These are phyloP conservation scores for Cytospora paraplurivora DNA, from an alignment of 2,329 filamentous ascomycete genomes.

Conservation along the genomic window DNA sequence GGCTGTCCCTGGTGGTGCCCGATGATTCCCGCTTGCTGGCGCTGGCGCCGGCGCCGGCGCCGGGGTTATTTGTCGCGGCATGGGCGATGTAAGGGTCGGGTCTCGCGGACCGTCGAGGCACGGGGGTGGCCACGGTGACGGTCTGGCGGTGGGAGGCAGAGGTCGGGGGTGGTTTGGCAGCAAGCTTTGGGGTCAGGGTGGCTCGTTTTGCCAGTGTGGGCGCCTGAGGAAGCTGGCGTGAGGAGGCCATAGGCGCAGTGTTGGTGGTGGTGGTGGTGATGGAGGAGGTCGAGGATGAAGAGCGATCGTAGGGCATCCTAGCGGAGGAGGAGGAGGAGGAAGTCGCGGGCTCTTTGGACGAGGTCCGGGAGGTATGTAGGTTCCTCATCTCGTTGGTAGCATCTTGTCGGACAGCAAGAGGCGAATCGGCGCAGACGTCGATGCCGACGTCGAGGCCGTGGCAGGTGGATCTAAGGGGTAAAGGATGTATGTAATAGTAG, in stretches of 20 bases:
- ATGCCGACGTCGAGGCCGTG: slow-evolving; percentile 1
- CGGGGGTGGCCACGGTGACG: slow-evolving; percentile 45
- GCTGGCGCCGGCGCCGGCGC: slow-evolving; percentile 37
- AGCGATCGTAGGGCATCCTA: slow-evolving; percentile 28
- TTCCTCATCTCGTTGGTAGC: slow-evolving; percentile 36
- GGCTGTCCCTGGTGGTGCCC: slow-evolving; percentile 47
- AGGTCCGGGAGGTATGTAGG: slow-evolving; percentile 27
- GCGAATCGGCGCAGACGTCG: not conserved
- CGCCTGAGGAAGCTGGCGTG: slow-evolving; percentile 59
- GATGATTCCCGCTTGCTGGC: slow-evolving; percentile 19
- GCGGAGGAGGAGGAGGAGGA: slow-evolving; percentile 14
- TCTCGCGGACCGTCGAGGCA: slow-evolving; percentile 41
- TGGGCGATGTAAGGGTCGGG: slow-evolving; percentile 30
- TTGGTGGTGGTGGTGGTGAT: slow-evolving; percentile 49
- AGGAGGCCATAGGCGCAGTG: slow-evolving; percentile 47
- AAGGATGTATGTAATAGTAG: not conserved
- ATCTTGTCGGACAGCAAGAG: slow-evolving; percentile 25
- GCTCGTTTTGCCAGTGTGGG: slow-evolving; percentile 64
- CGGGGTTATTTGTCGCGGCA: slow-evolving; percentile 31
- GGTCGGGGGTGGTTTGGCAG: slow-evolving; percentile 12
- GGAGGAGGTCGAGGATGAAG: slow-evolving; percentile 48
- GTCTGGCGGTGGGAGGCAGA: slow-evolving; percentile 33
- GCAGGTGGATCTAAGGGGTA: not conserved
- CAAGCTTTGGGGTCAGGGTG: slow-evolving; percentile 58
- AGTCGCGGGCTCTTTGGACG: slow-evolving; percentile 23